These are phyloP conservation scores for Ceraceosorus bombacis DNA, from an alignment of 1,284 basidiomycete species.

Conservation along the genomic window DNA sequence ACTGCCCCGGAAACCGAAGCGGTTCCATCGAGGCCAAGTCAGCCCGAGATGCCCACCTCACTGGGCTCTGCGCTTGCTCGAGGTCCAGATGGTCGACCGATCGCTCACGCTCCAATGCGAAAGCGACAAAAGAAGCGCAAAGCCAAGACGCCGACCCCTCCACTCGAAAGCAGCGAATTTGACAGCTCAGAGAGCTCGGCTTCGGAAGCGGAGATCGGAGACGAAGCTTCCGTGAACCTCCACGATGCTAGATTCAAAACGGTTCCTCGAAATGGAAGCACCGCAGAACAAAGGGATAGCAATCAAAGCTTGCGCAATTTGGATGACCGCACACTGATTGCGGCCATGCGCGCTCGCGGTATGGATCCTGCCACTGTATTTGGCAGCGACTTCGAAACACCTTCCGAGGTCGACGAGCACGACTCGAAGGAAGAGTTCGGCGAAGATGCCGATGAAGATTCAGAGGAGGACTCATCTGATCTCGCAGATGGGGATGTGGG, in stretches of 20 bases:
- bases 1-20: conserved; percentile 9
- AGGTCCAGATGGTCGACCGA: conserved; percentile 31
- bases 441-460: conserved; percentile 5
- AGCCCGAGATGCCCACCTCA: conserved; percentile 10
- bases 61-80: conserved; percentile 41
- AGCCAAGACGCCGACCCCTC: conserved; percentile 4
- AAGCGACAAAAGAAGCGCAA: not conserved
- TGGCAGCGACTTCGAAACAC: conserved; percentile 26
- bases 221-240: conserved; percentile 6
- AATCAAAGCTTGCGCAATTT: not conserved
- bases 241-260: conserved; percentile 3
- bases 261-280: too few relatives aligned
- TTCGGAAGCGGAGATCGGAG: conserved; percentile 8
- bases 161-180: conserved; percentile 15
- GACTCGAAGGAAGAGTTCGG: not conserved
- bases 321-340: too few relatives aligned
- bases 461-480: conserved; percentile 12
- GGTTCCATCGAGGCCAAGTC: conserved; percentile 14
- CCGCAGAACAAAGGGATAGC: not conserved
- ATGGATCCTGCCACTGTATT: too few relatives aligned
- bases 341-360: too few relatives aligned
- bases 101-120: conserved; percentile 7
- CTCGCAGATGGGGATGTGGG: conserved; percentile 16
- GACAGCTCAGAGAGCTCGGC: conserved; percentile 33
- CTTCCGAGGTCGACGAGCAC: conserved; percentile 30